Evolutionary conservation across 441 rosid species (phyloP).

Genomic region (Erodium moschatum): DNA sequence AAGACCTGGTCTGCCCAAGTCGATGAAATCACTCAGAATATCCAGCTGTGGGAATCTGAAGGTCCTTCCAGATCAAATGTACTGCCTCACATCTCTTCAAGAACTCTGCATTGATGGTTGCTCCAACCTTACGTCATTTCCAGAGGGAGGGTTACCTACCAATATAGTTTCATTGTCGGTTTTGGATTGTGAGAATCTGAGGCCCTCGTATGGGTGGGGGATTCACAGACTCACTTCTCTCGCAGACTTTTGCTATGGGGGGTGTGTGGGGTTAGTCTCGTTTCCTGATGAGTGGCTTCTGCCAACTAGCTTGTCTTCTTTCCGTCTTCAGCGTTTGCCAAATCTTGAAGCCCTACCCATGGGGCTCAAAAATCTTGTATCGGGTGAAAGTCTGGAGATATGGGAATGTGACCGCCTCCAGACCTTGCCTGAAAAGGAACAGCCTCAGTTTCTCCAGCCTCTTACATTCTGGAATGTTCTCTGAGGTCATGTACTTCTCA

Average conservation of each 20-base stretch:
- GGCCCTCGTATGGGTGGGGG: conserved; percentile 20
- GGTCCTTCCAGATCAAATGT: conserved; percentile 2
- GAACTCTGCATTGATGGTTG: conserved; percentile 7
- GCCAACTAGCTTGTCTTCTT: conserved; percentile 23
- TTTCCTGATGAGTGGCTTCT: conserved; percentile 25
- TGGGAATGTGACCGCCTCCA: conserved; percentile 20
- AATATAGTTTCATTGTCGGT: conserved; percentile 11
- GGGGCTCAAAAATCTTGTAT: conserved; percentile 19
- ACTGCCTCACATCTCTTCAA: conserved; percentile 11
- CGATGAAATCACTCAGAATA: background rate
- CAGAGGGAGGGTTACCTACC: conserved; percentile 18
- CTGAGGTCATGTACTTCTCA: background rate
- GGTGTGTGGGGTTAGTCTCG: conserved; percentile 17
- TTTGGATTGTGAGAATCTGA: conserved; percentile 20
- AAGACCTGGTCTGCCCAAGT: conserved; percentile 5
- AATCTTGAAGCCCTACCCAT: conserved; percentile 9
- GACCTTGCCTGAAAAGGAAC: conserved; percentile 13
- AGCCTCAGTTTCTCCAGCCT: background rate
- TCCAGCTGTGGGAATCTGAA: conserved; percentile 8
- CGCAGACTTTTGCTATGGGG: conserved; percentile 16
- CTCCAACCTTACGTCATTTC: conserved; percentile 18
- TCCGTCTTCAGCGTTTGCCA: conserved; percentile 16
- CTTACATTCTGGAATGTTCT: conserved; percentile 6
- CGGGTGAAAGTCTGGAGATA: conserved; percentile 19
- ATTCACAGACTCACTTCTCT: conserved; percentile 21